phyloP scores from a whole-genome alignment of 2,329 filamentous ascomycete genomes.

The Verticillium nubilum region DNA sequence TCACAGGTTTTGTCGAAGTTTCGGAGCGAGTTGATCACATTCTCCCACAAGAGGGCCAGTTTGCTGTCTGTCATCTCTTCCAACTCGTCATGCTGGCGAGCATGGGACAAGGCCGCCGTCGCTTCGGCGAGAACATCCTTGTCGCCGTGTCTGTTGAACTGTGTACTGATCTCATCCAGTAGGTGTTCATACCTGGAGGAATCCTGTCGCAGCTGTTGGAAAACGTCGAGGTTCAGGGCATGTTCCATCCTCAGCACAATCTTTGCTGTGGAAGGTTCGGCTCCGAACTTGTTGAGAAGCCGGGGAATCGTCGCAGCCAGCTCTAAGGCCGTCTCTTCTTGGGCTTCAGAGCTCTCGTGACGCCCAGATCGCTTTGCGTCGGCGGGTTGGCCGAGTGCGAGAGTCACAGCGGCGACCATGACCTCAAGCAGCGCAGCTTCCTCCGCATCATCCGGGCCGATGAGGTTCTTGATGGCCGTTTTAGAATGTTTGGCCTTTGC shows the following conservation, averaged over 20 bases:
- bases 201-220: constrained; percentile 84
- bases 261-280: constrained; percentile 79
- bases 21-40: constrained; percentile 67
- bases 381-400: constrained; percentile 59
- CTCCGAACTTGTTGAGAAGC: constrained; percentile 87
- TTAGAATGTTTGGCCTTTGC: constrained; percentile 53
- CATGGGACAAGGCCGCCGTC: constrained; percentile 74
- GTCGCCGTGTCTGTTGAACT: constrained; percentile 90
- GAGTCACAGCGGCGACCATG: constrained; percentile 74
- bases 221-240: constrained; percentile 78
- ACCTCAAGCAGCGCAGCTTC: constrained; percentile 85
- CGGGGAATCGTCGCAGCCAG: constrained; percentile 76
- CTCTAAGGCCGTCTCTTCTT: constrained; percentile 73
- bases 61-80: constrained; percentile 81
- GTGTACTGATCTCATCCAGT: constrained; percentile 86
- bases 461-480: constrained; percentile 61
- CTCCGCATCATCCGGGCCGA: constrained; percentile 69
- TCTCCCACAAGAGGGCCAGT: constrained; percentile 80
- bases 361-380: constrained; percentile 59
- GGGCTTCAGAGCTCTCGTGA: constrained; percentile 61
- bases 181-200: constrained; percentile 73
- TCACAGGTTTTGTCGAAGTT: constrained; percentile 66
- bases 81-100: constrained; percentile 80
- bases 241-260: constrained; percentile 82
- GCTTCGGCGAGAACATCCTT: constrained; percentile 81